phyloP scores from a whole-genome alignment of 164 flowering plant genomes.

The Stephania japonica region DNA sequence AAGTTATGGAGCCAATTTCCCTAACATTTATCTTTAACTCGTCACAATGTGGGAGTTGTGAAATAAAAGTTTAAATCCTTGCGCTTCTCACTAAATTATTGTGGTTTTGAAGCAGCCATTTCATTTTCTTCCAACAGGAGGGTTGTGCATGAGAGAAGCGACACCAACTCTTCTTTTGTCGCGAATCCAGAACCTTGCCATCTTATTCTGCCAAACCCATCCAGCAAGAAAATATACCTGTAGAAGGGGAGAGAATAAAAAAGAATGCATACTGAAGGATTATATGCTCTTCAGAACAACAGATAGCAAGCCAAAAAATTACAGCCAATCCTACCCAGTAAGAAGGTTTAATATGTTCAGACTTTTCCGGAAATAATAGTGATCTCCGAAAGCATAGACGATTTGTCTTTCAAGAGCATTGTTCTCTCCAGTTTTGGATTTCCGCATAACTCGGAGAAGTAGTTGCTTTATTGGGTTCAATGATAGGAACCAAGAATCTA shows the following conservation, averaged over 20 bases:
- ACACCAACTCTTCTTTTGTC: constrained; percentile 61
- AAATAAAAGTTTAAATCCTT: neutral
- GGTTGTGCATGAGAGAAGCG: constrained; percentile 71
- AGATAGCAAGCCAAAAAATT: neutral
- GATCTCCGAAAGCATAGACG: constrained; percentile 89
- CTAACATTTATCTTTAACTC: neutral
- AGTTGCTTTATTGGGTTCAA: constrained; percentile 55
- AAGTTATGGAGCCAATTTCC: neutral
- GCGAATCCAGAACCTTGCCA: constrained; percentile 95
- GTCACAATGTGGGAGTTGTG: neutral
- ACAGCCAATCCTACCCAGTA: constrained; percentile 55
- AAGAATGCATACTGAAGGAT: neutral
- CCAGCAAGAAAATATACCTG: constrained; percentile 84
- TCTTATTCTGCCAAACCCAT: constrained; percentile 82
- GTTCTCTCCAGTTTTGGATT: constrained; percentile 36
- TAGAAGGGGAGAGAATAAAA: neutral
- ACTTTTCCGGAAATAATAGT: constrained; percentile 89
- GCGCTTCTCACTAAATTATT: neutral
- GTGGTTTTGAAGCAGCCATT: neutral
- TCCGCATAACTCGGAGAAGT: constrained; percentile 66
- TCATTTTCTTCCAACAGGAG: constrained; percentile 63
- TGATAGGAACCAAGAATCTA: constrained; percentile 81
- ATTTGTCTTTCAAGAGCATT: constrained; percentile 48
- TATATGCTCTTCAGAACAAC: neutral
- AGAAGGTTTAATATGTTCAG: constrained; percentile 92